Evolutionary conservation across 2,329 filamentous ascomycete genomes (phyloP), one percentile per base, ranked within the genome.

Genomic region (Fusarium sacchari): DNA sequence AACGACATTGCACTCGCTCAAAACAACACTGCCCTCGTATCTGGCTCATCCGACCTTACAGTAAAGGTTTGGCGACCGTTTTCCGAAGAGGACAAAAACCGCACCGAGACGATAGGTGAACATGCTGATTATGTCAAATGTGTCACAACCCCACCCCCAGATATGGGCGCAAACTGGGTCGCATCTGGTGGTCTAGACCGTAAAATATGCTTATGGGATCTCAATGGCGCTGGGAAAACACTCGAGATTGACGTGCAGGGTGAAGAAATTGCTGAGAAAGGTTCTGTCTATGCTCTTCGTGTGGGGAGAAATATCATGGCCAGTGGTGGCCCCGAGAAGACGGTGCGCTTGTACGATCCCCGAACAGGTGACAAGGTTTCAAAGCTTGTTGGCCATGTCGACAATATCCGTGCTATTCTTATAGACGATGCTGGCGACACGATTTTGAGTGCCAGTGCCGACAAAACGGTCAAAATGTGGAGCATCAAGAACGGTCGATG

Each of bases 401-500:
- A 97, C 86, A 98, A 96, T 75, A 92, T 99, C 74, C 91, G 96
- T 53, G 93, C 96, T 76, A 95, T 99, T 71, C 86, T 99, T 59
- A 91, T 99, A 73, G 97, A 94, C 77, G 91, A 96, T 75, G 91
- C 93, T 67, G 95, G 94, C 43, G 95, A 97, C 80, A 97, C 91
- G 44, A 94, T 99, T 76, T 90, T 99, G 87, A 97, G 96, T 2
- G 95, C 94, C 20, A 97, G 95, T 76, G 96, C 96, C 3, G 96
- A 99, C 81, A 95, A 97, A 83, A 98, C 96, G 0, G 92, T 99
- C 85, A 99, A 99, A 84, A 91, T 98, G 65, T 99, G 96, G 96
- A 98, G 95, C 75, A 92, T 98, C 76, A 96, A 94, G 17, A 96
- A 95, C 28, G 96, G 96, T 62, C 89, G 96, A 76, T 99, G 96